Conservation (phyloP, 1,139 yeast genomes). For the Hyphopichia buzzinii region DNA sequence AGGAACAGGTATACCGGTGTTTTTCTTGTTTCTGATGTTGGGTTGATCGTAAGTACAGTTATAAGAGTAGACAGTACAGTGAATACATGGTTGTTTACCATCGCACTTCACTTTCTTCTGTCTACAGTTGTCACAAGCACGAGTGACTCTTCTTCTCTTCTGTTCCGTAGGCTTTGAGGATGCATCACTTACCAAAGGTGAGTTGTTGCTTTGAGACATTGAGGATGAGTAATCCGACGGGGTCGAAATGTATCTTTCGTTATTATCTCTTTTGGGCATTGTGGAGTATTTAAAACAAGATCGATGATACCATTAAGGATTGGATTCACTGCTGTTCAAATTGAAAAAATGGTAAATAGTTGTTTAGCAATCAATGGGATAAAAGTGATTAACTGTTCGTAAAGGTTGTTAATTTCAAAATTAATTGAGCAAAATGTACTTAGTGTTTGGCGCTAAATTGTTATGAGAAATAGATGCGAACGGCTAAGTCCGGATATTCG, state of each 20-base stretch:
- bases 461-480: too few relatives aligned
- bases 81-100: conserved; percentile 83
- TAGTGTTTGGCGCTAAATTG: too few relatives aligned
- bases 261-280: conserved; percentile 3
- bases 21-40: conserved; percentile 54
- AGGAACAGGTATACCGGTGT: conserved; percentile 33
- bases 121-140: conserved; percentile 83
- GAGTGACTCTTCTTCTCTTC: conserved; percentile 74
- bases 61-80: conserved; percentile 85
- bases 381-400: too few relatives aligned
- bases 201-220: not conserved
- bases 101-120: conserved; percentile 84
- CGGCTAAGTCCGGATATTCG: too few relatives aligned
- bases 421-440: too few relatives aligned
- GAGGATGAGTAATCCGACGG: not conserved
- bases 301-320: too few relatives aligned
- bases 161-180: conserved; percentile 15
- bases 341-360: too few relatives aligned
- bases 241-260: not conserved
- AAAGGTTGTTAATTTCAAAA: too few relatives aligned
- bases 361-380: too few relatives aligned
- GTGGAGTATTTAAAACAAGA: too few relatives aligned
- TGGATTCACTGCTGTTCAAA: too few relatives aligned
- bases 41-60: conserved; percentile 72
- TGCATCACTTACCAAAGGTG: not conserved